Evolutionary conservation across 2,329 filamentous ascomycete genomes (phyloP).

Genomic region (Fusarium temperatum): DNA sequence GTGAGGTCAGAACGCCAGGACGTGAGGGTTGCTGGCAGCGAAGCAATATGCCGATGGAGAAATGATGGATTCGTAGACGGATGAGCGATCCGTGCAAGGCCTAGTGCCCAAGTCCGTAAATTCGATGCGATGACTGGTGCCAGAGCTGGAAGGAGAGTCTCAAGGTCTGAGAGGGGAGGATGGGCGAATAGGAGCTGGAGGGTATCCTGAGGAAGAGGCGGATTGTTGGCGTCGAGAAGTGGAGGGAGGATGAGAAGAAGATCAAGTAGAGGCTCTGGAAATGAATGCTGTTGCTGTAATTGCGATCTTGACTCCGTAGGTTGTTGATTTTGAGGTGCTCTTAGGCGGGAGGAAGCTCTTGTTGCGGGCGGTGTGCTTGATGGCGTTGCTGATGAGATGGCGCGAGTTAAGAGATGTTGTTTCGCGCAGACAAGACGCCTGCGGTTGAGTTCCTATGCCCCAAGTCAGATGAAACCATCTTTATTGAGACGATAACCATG

Average conservation of each 20-base stretch:
- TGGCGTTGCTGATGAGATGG: slow-evolving; percentile 57
- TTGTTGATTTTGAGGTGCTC: slow-evolving; percentile 28
- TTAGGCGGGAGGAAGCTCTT: slow-evolving; percentile 40
- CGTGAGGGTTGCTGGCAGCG: slow-evolving; percentile 53
- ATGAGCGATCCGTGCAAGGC: slow-evolving; percentile 58
- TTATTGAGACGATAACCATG: neutral
- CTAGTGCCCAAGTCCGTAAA: slow-evolving; percentile 59
- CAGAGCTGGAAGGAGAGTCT: slow-evolving; percentile 58
- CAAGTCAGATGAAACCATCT: neutral
- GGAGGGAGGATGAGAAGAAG: slow-evolving; percentile 64
- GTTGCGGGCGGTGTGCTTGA: slow-evolving; percentile 38
- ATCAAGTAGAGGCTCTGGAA: slow-evolving; percentile 59
- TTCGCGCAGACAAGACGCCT: slow-evolving; percentile 60
- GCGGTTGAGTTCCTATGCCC: slow-evolving; percentile 57
- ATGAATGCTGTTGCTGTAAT: slow-evolving; percentile 28
- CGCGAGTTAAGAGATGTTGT: slow-evolving; percentile 59
- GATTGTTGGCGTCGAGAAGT: slow-evolving; percentile 51
- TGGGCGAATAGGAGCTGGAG: slow-evolving; percentile 57
- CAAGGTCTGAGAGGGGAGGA: slow-evolving; percentile 60
- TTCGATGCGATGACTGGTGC: slow-evolving; percentile 57
- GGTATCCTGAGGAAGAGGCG: slow-evolving; percentile 48
- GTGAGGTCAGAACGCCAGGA: slow-evolving; percentile 49
- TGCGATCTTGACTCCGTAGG: slow-evolving; percentile 35
- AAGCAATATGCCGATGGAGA: slow-evolving; percentile 65
- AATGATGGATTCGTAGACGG: slow-evolving; percentile 63